Percentiles rank a stretch among this genome's conserved stretches.
These are phyloP conservation scores for Aureobasidium melanogenum DNA, from an alignment of 2,329 filamentous ascomycete species.

Conservation along the genomic window DNA sequence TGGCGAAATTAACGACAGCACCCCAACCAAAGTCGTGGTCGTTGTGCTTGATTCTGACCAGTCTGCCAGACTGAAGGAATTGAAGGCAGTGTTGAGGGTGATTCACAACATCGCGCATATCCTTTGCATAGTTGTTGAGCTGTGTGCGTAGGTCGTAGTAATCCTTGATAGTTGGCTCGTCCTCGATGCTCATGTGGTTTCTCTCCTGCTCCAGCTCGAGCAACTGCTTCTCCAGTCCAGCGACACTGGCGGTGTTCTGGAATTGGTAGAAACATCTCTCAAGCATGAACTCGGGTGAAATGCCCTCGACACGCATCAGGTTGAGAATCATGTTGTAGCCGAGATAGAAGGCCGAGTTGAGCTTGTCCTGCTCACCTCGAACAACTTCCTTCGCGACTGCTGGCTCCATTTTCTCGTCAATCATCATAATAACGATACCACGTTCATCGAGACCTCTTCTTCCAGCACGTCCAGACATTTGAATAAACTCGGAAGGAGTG, in stretches of 20 bases:
- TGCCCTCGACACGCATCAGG: constrained; percentile 93
- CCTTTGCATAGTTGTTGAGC: constrained; percentile 71
- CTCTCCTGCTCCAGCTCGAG: constrained; percentile 67
- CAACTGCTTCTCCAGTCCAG: constrained; percentile 73
- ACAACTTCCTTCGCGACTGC: constrained; percentile 91
- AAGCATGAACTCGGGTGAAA: constrained; percentile 98
- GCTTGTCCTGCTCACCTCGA: constrained; percentile 88
- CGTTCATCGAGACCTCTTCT: constrained; percentile 95
- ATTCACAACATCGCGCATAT: constrained; percentile 86
- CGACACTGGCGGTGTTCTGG: constrained; percentile 85
- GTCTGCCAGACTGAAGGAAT: constrained; percentile 78
- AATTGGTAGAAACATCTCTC: constrained; percentile 98
- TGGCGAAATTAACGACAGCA: constrained; percentile 70
- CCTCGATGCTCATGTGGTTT: constrained; percentile 65
- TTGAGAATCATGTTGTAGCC: constrained; percentile 99
- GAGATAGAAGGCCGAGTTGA: constrained; percentile 95
- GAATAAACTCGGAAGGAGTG: constrained; percentile 92
- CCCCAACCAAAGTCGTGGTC: constrained; percentile 91
- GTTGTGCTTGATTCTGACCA: constrained; percentile 75
- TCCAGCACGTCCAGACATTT: constrained; percentile 96
- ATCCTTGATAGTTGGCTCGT: constrained; percentile 83
- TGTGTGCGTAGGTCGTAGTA: constrained; percentile 88
- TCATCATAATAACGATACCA: constrained; percentile 99
- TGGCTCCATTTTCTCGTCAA: constrained; percentile 92
- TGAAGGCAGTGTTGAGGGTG: constrained; percentile 79